Evolutionary conservation across 2,329 filamentous ascomycete species (phyloP).

Genomic region (Leptographium procerum): DNA sequence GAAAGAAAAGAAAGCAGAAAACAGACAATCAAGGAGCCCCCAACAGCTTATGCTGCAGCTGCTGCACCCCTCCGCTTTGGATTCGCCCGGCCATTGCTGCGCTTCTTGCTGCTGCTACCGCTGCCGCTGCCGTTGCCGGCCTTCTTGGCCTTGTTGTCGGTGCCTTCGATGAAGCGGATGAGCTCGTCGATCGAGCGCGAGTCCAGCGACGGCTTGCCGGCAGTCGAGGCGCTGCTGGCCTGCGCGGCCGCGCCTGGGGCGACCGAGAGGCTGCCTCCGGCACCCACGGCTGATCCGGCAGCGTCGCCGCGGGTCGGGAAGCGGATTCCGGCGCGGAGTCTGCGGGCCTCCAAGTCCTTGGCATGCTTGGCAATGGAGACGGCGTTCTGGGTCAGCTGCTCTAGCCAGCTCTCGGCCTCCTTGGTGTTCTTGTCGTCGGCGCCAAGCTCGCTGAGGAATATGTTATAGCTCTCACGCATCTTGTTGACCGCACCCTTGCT

Average conservation of each 20-base stretch:
- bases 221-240: constrained; percentile 14
- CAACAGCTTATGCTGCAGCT: neutral
- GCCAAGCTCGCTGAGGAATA: constrained; percentile 81
- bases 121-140: no score
- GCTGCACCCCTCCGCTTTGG: constrained; percentile 39
- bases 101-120: constrained; percentile 10
- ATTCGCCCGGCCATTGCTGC: constrained; percentile 35
- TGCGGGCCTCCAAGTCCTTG: constrained; percentile 69
- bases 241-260: neutral
- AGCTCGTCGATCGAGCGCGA: constrained; percentile 85
- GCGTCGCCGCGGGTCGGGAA: constrained; percentile 52
- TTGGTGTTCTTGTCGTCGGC: constrained; percentile 94
- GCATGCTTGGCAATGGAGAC: constrained; percentile 90
- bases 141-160: constrained; percentile 38
- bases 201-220: constrained; percentile 42
- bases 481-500: constrained; percentile 80
- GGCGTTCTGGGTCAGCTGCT: constrained; percentile 90
- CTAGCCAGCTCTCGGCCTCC: constrained; percentile 92
- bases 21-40: no score
- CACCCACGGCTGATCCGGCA: constrained; percentile 24
- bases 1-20: no score
- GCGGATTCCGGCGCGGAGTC: constrained; percentile 58
- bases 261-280: neutral
- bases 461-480: constrained; percentile 95
- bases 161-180: constrained; percentile 86